These are phyloP conservation scores for Dendrobium huoshanense DNA, from an alignment of 106 monocot genomes.

Conservation along the genomic window DNA sequence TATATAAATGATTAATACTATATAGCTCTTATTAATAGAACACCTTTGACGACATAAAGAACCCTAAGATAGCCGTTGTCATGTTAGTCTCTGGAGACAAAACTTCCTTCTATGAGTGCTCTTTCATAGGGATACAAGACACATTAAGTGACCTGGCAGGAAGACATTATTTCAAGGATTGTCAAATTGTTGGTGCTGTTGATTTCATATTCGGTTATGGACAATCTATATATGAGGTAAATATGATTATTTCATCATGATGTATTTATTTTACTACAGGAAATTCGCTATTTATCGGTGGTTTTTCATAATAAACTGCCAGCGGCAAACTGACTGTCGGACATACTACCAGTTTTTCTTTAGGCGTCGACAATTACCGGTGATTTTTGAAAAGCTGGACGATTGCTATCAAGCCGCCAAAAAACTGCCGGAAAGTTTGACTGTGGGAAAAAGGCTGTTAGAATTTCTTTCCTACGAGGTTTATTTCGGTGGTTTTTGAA, in stretches of 20 bases:
- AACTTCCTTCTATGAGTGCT: constrained; percentile 17
- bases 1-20: not conserved
- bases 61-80: constrained; percentile 7
- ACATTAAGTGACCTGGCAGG: constrained; percentile 23
- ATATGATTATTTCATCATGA: not conserved
- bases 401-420: no score
- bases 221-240: constrained; percentile 21
- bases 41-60: not conserved
- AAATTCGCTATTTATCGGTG: no score
- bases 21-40: not conserved
- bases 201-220: constrained; percentile 25
- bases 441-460: no score
- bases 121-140: constrained; percentile 26
- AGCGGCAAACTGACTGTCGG: no score
- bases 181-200: constrained; percentile 17
- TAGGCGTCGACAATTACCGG: no score
- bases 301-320: no score
- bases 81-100: constrained; percentile 12
- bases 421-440: no score
- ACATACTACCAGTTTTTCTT: no score
- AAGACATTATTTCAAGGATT: constrained; percentile 27
- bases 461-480: no score
- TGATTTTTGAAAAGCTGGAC: no score
- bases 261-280: not conserved
- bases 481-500: no score